These are phyloP conservation scores for Mycena alexandri DNA, from an alignment of 768 basidiomycete species.

Conservation along the genomic window DNA sequence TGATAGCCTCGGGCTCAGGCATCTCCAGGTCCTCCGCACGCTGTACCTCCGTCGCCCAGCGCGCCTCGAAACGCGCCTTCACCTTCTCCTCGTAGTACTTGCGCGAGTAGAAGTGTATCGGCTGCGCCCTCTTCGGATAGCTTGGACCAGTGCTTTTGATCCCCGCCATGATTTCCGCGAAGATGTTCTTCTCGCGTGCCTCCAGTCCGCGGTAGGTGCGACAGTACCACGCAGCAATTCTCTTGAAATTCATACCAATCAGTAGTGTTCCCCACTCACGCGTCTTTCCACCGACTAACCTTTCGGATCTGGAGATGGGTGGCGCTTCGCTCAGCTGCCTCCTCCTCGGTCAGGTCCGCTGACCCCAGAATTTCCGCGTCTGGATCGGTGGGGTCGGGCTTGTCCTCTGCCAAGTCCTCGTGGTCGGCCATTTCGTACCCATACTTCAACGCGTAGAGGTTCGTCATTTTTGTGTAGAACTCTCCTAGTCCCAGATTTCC, in stretches of 20 bases:
- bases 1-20: neutral
- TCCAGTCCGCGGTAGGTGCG: neutral
- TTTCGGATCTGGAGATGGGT: neutral
- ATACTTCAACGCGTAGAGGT: slow-evolving; percentile 5
- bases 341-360: neutral
- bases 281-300: neutral
- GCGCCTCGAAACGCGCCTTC: slow-evolving; percentile 1
- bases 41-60: neutral
- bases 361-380: neutral
- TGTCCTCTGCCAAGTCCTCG: slow-evolving; percentile 6
- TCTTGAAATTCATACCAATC: neutral
- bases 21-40: neutral
- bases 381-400: no score
- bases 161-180: neutral
- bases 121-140: neutral
- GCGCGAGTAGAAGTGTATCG: slow-evolving; percentile 1
- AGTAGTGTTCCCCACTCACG: no score
- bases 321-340: neutral
- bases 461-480: slow-evolving; percentile 1
- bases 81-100: neutral
- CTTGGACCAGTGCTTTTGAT: neutral
- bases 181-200: neutral
- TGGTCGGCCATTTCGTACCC: neutral
- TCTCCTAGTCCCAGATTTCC: neutral
- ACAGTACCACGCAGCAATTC: slow-evolving; percentile 5